Evolutionary conservation across 176 grass and related monocot genomes (phyloP).

Genomic region (Triticum monococcum): DNA sequence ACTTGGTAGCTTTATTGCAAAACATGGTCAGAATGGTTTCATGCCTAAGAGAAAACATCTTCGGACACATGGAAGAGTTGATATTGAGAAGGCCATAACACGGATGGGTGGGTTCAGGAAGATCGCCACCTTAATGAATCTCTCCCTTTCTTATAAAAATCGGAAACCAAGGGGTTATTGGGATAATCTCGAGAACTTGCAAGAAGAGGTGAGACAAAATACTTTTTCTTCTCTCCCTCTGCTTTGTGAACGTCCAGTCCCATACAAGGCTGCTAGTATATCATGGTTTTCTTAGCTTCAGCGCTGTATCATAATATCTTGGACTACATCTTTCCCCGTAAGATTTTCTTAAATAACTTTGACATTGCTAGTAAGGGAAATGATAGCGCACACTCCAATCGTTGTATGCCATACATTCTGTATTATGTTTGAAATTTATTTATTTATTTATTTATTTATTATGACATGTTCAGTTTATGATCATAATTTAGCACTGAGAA

Average conservation of each 20-base stretch:
- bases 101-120: conserved; percentile 93
- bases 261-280: background rate
- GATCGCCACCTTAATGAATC: conserved; percentile 75
- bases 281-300: background rate
- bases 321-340: background rate
- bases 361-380: background rate
- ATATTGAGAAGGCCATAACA: conserved; percentile 98
- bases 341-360: background rate
- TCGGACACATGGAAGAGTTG: conserved; percentile 75
- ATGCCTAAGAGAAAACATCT: conserved; percentile 99
- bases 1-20: conserved; percentile 65
- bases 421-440: background rate
- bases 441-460: background rate
- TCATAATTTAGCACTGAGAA: background rate
- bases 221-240: background rate
- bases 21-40: conserved; percentile 77
- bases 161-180: conserved; percentile 93
- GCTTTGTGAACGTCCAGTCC: background rate
- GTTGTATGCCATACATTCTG: background rate
- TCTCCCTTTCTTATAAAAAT: conserved; percentile 84
- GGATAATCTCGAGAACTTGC: conserved; percentile 96
- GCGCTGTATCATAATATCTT: background rate
- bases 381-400: background rate
- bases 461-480: background rate
- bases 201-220: conserved; percentile 70